A percentile compares a stretch with the other conserved stretches of the same genome.
Evolutionary conservation across 208 protist genomes (phyloP).

Genomic region (Leishmania turanica): DNA sequence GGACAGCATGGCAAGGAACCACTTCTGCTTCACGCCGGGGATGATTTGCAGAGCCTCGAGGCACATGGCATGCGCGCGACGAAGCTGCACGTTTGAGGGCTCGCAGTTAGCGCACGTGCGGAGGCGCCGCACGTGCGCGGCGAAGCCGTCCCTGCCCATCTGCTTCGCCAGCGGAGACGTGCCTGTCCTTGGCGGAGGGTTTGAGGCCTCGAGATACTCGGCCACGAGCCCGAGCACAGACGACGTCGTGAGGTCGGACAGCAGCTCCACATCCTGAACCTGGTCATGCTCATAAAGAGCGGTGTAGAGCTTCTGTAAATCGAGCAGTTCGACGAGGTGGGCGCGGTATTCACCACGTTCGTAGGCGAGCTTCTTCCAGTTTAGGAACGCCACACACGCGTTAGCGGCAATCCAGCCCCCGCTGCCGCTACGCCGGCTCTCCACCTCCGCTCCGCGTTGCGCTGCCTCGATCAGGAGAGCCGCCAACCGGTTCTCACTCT

Average conservation of each 20-base stretch:
- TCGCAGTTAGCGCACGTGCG: conserved; percentile 33
- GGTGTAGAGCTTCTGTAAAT: conserved; percentile 26
- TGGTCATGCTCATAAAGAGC: conserved; percentile 13
- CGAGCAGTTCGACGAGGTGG: conserved; percentile 26
- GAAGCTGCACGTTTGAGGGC: conserved; percentile 45
- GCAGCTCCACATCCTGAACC: conserved; percentile 23
- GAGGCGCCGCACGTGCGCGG: conserved; percentile 16
- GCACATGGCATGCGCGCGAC: conserved; percentile 60
- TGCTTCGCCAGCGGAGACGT: background rate
- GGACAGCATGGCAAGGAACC: conserved; percentile 56
- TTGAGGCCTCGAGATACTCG: conserved; percentile 7
- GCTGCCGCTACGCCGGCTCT: conserved; percentile 17
- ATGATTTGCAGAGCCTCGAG: conserved; percentile 50
- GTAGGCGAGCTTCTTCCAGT: conserved; percentile 42
- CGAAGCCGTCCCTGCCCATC: background rate
- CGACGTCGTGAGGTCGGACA: conserved; percentile 24
- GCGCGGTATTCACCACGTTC: conserved; percentile 43
- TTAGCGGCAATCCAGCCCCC: conserved; percentile 67
- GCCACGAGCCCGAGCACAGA: conserved; percentile 21
- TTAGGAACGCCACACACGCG: conserved; percentile 63
- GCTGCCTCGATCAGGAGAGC: conserved; percentile 25
- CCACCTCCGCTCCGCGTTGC: conserved; percentile 14
- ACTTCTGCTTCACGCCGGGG: conserved; percentile 42
- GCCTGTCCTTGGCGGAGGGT: background rate
- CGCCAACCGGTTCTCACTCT: conserved; percentile 10